Evolutionary conservation across 345 rosid species (phyloP).

Genomic region (Stellera chamaejasme): DNA sequence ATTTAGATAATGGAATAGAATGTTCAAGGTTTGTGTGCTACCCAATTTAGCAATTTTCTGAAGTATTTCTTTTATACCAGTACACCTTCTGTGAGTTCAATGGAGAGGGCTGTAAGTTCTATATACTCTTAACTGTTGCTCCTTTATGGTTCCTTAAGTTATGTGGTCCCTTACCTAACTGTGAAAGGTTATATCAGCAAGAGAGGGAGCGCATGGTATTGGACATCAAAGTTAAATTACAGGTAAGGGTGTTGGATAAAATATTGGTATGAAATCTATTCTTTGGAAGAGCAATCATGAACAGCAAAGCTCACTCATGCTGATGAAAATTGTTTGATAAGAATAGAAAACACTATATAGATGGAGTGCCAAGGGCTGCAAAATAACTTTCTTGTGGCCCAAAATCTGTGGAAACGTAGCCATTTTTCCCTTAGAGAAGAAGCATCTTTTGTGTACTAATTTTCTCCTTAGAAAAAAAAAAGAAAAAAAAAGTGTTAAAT

Average conservation of each 20-base stretch:
- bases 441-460: no score
- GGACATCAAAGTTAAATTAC: conserved; percentile 96
- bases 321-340: no score
- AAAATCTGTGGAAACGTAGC: no score
- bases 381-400: no score
- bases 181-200: conserved; percentile 34
- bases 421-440: no score
- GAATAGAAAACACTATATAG: no score
- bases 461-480: no score
- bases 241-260: conserved; percentile 34
- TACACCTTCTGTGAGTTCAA: conserved; percentile 75
- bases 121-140: conserved; percentile 16
- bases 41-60: conserved; percentile 1
- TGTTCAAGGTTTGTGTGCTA: conserved; percentile 10
- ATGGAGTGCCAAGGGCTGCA: no score
- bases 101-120: conserved; percentile 95
- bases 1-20: conserved; percentile 8
- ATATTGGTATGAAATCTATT: no score
- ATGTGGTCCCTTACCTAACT: conserved; percentile 4
- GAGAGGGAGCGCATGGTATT: conserved; percentile 98
- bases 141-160: conserved; percentile 6
- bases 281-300: no score
- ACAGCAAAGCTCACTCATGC: no score
- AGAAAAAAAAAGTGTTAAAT: no score
- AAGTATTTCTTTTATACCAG: conserved; percentile 29